Percentiles rank a stretch among this genome's conserved stretches.
Evolutionary conservation across 495 filamentous ascomycete species (phyloP).

Genomic region (Neurospora sp.): DNA sequence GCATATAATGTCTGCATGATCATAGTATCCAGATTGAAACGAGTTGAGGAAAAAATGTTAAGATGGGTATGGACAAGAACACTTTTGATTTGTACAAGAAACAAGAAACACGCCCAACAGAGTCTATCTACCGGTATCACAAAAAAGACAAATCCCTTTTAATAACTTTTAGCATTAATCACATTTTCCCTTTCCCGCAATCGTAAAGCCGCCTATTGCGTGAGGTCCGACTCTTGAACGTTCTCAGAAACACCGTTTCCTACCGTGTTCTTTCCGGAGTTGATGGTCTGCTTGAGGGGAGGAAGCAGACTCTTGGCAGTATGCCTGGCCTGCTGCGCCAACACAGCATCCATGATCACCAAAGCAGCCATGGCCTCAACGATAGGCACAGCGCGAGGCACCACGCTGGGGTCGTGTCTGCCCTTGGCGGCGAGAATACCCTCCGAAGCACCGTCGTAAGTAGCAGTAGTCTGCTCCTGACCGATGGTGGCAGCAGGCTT

Average conservation of each 20-base stretch:
- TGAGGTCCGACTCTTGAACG: background rate
- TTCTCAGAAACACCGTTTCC: slow-evolving; percentile 22
- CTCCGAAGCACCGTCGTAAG: slow-evolving; percentile 58
- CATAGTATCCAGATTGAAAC: background rate
- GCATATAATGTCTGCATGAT: background rate
- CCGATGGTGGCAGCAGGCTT: slow-evolving; percentile 95
- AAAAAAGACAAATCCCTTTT: background rate
- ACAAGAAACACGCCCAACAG: background rate
- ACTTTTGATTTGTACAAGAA: background rate
- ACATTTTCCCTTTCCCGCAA: background rate
- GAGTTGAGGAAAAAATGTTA: background rate
- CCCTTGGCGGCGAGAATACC: slow-evolving; percentile 89
- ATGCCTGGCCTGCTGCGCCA: slow-evolving; percentile 72
- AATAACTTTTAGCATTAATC: background rate
- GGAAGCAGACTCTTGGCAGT: slow-evolving; percentile 44
- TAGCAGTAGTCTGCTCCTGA: slow-evolving; percentile 76
- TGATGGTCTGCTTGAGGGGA: slow-evolving; percentile 30
- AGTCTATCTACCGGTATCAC: background rate
- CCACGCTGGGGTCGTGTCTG: slow-evolving; percentile 90
- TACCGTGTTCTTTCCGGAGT: slow-evolving; percentile 8
- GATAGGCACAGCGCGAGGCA: slow-evolving; percentile 88
- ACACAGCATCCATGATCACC: slow-evolving; percentile 82
- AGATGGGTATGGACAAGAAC: background rate
- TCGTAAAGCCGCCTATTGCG: background rate
- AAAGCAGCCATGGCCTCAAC: slow-evolving; percentile 94